These are phyloP conservation scores for Lentinus brumalis DNA, from an alignment of 768 basidiomycete species.

Conservation along the genomic window DNA sequence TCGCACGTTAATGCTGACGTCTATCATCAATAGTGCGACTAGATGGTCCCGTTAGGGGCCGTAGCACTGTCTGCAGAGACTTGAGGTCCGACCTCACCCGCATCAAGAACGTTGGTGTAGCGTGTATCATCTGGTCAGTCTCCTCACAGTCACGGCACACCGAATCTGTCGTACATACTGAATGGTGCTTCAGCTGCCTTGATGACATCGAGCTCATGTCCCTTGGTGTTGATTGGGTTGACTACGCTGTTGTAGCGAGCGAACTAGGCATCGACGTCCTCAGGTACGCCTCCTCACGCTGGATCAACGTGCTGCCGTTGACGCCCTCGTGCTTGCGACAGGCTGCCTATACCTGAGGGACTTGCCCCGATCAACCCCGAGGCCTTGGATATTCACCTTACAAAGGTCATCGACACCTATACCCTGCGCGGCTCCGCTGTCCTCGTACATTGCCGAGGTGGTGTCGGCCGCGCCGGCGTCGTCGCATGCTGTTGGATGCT, in stretches of 20 bases:
- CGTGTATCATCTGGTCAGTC: conserved; percentile 80
- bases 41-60: conserved; percentile 73
- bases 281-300: conserved; percentile 47
- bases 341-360: conserved; percentile 89
- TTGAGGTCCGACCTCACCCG: conserved; percentile 74
- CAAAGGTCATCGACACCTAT: conserved; percentile 66
- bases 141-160: background rate
- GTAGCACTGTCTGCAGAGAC: conserved; percentile 82
- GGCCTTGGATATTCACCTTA: conserved; percentile 66
- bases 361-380: conserved; percentile 66
- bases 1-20: background rate
- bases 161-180: background rate
- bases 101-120: conserved; percentile 72
- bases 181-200: conserved; percentile 57
- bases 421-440: conserved; percentile 72
- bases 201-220: conserved; percentile 83
- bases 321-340: conserved; percentile 28
- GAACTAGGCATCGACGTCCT: conserved; percentile 76
- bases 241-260: conserved; percentile 67
- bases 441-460: conserved; percentile 91
- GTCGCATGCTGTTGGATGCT: conserved; percentile 92
- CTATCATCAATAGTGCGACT: conserved; percentile 54
- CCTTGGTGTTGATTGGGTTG: conserved; percentile 84
- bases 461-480: conserved; percentile 90
- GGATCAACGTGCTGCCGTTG: background rate